Evolutionary conservation across 2,329 filamentous ascomycete genomes (phyloP), one percentile per base, ranked within the genome.

Genomic region (Hymenoscyphus infarciens): DNA sequence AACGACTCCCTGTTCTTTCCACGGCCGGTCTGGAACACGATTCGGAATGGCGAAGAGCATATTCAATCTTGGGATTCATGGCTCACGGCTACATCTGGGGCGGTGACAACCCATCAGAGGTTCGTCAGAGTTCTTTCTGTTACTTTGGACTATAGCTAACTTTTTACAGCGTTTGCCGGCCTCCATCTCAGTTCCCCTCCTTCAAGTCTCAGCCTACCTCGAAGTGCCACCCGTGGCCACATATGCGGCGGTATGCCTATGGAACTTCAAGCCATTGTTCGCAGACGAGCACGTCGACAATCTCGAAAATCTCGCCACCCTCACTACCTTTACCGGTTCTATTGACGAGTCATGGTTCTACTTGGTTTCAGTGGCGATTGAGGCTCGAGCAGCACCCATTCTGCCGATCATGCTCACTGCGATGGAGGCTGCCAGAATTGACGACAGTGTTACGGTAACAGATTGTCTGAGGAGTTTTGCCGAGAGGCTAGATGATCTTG

Each of bases 301-400:
- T 67, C 82, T 98, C 55, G 88, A 95, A 72, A 98, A 99, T 71
- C 83, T 99, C 61, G 87, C 91, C 49, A 95, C 91, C 1, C 82
- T 98, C 64, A 86, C 87, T 71, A 97, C 95, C 16, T 96, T 97
- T 73, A 98, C 95, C 16, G 95, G 95, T 58, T 93, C 92, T 7
- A 81, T 96, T 61, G 95, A 99, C 74, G 95, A 99, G 78, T 97
- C 95, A 66, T 99, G 95, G 95, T 99, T 99, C 75, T 99, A 98
- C 75, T 82, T 99, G 13, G 87, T 98, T 59, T 97, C 92, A 0
- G 91, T 97, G 2, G 95, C 94, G 66, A 97, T 99, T 67, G 95
- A 99, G 77, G 92, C 93, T 61, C 88, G 92, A 61, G 94, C 92
- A 29, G 95, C 88, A 0, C 90, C 92, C 3, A 90, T 93, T 63